phyloP scores from a whole-genome alignment of 164 flowering plant species.

The Houttuynia cordata region DNA sequence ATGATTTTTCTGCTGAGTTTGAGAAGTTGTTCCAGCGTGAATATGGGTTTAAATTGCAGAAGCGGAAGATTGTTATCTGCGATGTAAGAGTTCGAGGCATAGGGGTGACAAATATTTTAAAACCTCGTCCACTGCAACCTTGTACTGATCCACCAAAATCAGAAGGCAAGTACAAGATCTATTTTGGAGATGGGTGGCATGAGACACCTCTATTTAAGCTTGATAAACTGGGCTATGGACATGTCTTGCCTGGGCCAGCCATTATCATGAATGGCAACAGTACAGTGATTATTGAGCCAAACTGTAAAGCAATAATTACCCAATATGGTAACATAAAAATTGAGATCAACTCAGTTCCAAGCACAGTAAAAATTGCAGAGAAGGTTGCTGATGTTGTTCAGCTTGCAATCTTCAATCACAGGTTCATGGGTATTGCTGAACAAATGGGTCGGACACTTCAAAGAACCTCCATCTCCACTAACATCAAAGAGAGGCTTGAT shows the following conservation, averaged over 20 bases:
- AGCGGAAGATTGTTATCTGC: constrained; percentile 68
- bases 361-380: constrained; percentile 31
- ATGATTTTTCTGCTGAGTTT: constrained; percentile 67
- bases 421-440: constrained; percentile 98
- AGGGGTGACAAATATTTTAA: constrained; percentile 83
- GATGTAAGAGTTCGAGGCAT: constrained; percentile 91
- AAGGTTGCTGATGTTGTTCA: constrained; percentile 91
- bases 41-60: constrained; percentile 81
- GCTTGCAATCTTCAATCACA: constrained; percentile 87
- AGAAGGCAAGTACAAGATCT: constrained; percentile 54
- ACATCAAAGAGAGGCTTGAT: constrained; percentile 91
- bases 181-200: constrained; percentile 64
- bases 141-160: constrained; percentile 30
- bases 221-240: constrained; percentile 65
- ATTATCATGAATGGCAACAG: constrained; percentile 95
- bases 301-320: constrained; percentile 64
- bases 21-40: constrained; percentile 74
- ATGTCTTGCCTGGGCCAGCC: constrained; percentile 66
- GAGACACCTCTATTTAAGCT: constrained; percentile 74
- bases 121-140: constrained; percentile 36
- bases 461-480: constrained; percentile 94
- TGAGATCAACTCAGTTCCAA: constrained; percentile 42
- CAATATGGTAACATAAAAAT: constrained; percentile 81
- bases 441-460: constrained; percentile 98
- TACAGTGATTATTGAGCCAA: constrained; percentile 89